These are phyloP conservation scores for Chalara sp. DNA, from an alignment of 2,329 filamentous ascomycete genomes.

Conservation along the genomic window DNA sequence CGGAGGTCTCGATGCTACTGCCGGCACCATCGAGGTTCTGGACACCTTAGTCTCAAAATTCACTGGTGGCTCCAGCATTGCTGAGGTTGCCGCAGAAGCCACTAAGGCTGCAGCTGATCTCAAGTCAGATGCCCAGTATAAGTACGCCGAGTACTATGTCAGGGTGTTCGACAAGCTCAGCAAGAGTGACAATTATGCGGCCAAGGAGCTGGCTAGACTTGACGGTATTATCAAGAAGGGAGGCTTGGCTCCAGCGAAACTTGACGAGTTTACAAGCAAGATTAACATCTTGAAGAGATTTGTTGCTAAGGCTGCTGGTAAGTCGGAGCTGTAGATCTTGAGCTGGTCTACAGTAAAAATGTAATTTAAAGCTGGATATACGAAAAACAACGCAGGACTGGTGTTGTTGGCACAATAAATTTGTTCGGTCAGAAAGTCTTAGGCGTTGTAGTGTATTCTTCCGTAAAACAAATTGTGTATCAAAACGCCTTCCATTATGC, in stretches of 20 bases:
- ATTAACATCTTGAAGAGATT: constrained; percentile 85
- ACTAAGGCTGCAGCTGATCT: constrained; percentile 63
- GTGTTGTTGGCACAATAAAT: not conserved
- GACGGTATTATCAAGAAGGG: constrained; percentile 79
- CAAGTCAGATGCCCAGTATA: constrained; percentile 55
- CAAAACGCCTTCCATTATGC: not conserved
- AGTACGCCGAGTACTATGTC: constrained; percentile 91
- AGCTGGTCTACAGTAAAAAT: not conserved
- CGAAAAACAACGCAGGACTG: not conserved
- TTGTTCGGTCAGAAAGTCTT: not conserved
- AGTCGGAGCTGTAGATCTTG: constrained; percentile 42
- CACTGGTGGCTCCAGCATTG: constrained; percentile 48
- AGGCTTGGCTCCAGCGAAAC: constrained; percentile 75
- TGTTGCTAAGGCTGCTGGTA: constrained; percentile 52
- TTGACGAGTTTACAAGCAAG: constrained; percentile 80
- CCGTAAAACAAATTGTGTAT: not conserved
- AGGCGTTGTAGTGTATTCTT: not conserved
- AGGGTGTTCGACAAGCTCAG: constrained; percentile 82
- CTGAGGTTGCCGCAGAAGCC: constrained; percentile 62
- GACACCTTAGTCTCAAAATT: constrained; percentile 73
- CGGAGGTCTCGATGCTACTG: constrained; percentile 69
- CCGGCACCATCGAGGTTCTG: constrained; percentile 75
- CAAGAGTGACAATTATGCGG: constrained; percentile 69
- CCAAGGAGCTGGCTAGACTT: constrained; percentile 80
- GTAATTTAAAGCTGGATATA: not conserved